Evolutionary conservation across 352 stramenopile species (phyloP), one percentile per base, ranked within the genome.

Genomic region (Phytophthora constricta): DNA sequence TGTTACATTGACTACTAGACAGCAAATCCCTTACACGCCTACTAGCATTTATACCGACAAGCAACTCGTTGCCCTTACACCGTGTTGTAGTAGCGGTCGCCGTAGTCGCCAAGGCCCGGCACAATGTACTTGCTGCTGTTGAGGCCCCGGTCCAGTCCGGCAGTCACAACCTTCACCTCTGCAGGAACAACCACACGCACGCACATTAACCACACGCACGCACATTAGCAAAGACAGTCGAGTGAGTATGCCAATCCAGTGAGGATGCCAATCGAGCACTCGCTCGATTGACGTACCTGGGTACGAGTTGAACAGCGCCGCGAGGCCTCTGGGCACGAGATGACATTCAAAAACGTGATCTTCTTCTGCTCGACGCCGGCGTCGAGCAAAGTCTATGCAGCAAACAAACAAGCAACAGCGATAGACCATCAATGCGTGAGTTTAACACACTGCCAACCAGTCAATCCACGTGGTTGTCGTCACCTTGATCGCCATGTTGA

Each of bases 121-220:
- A 99, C 71, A 65, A 99, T 99, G 76, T 95, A 99, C 77, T 98
- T 98, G 28, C 95, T 80, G 58, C 92, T 87, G 78, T 99, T 98
- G 48, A 99, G 75, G 17, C 89, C 82, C 47, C 77, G 63, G 65
- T 97, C 91, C 33, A 97, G 64, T 13, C 87, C 87, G 4, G 83
- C 89, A 16, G 90, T 96, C 37, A 97, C 78, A 42, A 97, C 79
- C 65, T 87, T 89, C 28, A 93, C 72, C 26, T 89, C 65, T 73
- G 51, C 49, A 63, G 39, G 34, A n/a, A n/a, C n/a, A n/a, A n/a
- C n/a, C n/a, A n/a, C n/a, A n/a, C n/a, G n/a, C n/a, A n/a, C n/a
- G n/a, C n/a, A n/a, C n/a, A n/a, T n/a, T n/a, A n/a, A n/a, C n/a
- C n/a, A n/a, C n/a, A n/a, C n/a, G n/a, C n/a, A n/a, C n/a, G 4